These are phyloP conservation scores for Clavariopsis aquatica DNA, from an alignment of 495 filamentous ascomycete genomes.

Conservation along the genomic window DNA sequence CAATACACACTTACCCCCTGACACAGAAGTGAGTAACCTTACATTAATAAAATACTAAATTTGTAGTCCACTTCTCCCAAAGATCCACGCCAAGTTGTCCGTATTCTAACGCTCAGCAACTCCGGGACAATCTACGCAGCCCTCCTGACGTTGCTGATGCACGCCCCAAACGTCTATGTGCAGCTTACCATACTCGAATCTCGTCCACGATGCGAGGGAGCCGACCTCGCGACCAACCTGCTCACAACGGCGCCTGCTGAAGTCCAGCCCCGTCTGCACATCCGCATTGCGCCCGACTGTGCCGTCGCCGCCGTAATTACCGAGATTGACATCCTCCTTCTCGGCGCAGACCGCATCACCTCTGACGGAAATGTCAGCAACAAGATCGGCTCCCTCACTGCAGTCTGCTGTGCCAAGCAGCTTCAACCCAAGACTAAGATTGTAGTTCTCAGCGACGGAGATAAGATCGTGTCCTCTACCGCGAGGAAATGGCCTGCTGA, in stretches of 20 bases:
- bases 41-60: too few species aligned
- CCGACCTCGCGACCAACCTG: conserved; percentile 55
- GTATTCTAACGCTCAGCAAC: conserved; percentile 22
- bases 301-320: conserved; percentile 55
- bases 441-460: conserved; percentile 58
- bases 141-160: neutral
- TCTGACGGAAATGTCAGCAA: conserved; percentile 60
- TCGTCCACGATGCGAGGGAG: conserved; percentile 66
- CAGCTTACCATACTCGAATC: conserved; percentile 27
- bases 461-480: conserved; percentile 59
- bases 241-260: conserved; percentile 42
- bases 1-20: neutral
- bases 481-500: conserved; percentile 50
- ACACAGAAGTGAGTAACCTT: neutral
- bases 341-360: conserved; percentile 66
- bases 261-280: conserved; percentile 34
- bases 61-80: neutral
- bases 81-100: neutral
- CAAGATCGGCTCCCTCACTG: conserved; percentile 65
- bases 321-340: conserved; percentile 55
- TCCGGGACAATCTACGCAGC: conserved; percentile 3
- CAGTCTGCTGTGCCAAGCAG: conserved; percentile 52
- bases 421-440: conserved; percentile 52
- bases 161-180: neutral
- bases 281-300: conserved; percentile 64